Conservation (phyloP, 2,329 filamentous ascomycete species). For the Ilyonectria robusta region DNA sequence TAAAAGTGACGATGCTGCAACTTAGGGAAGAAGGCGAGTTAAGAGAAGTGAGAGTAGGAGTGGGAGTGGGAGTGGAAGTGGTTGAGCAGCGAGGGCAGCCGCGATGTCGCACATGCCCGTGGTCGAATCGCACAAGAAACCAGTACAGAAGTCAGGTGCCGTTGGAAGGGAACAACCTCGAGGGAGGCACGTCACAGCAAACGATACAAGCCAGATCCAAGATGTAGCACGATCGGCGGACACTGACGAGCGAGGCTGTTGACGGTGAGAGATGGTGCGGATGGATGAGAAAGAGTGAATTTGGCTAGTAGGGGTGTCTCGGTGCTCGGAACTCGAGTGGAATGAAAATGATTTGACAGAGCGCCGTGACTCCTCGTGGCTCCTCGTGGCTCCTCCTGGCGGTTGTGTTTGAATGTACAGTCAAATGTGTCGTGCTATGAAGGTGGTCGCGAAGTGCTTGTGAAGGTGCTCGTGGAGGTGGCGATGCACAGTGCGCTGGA, state of each 20-base stretch:
- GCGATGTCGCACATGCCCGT: constrained; percentile 43
- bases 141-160: constrained; percentile 6
- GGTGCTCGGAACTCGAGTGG: background rate
- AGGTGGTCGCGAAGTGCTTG: background rate
- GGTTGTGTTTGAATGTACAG: constrained; percentile 13
- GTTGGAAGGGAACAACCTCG: background rate
- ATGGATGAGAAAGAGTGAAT: background rate
- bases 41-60: constrained; percentile 22
- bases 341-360: constrained; percentile 22
- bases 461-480: constrained; percentile 42
- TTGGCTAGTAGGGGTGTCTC: background rate
- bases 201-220: background rate
- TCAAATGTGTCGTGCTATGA: constrained; percentile 1
- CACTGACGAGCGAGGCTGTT: background rate
- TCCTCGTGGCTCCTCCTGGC: constrained; percentile 30
- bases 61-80: constrained; percentile 20
- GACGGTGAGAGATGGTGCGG: background rate
- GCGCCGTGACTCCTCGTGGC: constrained; percentile 19
- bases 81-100: constrained; percentile 32
- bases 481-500: constrained; percentile 47
- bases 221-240: background rate
- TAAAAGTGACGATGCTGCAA: constrained; percentile 33
- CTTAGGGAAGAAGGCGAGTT: constrained; percentile 22
- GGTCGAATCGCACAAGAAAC: constrained; percentile 2
- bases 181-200: constrained; percentile 8